These are phyloP conservation scores for Leishmania braziliensis DNA, from an alignment of 208 protist genomes.

Conservation along the genomic window DNA sequence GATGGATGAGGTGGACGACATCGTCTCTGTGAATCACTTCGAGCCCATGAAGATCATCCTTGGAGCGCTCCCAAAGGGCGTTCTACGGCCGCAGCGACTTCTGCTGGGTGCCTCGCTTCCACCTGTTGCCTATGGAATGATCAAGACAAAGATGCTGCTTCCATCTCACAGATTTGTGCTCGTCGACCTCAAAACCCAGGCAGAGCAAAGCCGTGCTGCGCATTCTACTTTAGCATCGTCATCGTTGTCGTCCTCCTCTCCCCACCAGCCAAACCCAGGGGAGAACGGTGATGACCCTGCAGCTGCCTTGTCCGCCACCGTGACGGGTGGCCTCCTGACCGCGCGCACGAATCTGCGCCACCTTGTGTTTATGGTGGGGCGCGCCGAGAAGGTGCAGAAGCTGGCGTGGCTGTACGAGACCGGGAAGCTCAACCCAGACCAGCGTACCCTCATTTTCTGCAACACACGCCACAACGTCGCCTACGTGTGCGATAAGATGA, in stretches of 20 bases:
- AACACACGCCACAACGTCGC: constrained; percentile 87
- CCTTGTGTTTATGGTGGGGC: constrained; percentile 68
- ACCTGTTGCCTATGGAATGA: constrained; percentile 75
- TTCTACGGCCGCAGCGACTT: constrained; percentile 69
- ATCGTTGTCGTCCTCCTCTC: not conserved
- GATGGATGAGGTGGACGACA: constrained; percentile 86
- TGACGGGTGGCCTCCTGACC: constrained; percentile 16
- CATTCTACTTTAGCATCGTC: not conserved
- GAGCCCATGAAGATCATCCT: constrained; percentile 84
- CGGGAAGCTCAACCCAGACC: constrained; percentile 57
- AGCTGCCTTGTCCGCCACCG: not conserved
- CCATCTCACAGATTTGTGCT: constrained; percentile 86
- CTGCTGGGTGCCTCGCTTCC: constrained; percentile 74
- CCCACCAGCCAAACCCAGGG: not conserved
- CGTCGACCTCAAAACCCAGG: constrained; percentile 42
- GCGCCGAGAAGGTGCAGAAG: constrained; percentile 75
- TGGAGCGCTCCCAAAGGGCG: constrained; percentile 65
- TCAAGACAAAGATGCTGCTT: constrained; percentile 68
- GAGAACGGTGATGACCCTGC: not conserved
- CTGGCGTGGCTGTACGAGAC: constrained; percentile 73
- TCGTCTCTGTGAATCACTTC: constrained; percentile 86
- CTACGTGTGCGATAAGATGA: constrained; percentile 68
- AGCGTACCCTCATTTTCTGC: constrained; percentile 87
- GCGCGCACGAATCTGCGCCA: constrained; percentile 37
- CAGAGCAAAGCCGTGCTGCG: not conserved